These are phyloP conservation scores for Pisolithus orientalis DNA, from an alignment of 768 basidiomycete species.

Conservation along the genomic window DNA sequence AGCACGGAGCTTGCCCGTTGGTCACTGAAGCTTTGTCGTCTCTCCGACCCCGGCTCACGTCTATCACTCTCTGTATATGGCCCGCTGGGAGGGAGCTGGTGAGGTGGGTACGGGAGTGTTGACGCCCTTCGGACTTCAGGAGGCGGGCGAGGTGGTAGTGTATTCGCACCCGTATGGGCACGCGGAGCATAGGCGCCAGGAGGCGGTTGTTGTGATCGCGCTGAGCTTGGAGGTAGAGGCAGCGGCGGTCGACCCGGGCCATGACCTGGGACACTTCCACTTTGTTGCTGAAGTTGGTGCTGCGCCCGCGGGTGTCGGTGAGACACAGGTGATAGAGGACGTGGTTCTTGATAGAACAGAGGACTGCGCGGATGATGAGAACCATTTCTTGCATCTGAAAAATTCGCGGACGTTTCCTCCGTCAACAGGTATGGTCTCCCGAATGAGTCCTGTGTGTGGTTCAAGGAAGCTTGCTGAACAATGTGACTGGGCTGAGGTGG, in stretches of 20 bases:
- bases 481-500: no score
- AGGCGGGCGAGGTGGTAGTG: background rate
- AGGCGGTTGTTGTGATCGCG: background rate
- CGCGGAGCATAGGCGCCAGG: background rate
- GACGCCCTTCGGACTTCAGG: background rate
- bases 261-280: background rate
- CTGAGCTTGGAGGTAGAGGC: background rate
- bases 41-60: background rate
- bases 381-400: background rate
- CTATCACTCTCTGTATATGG: background rate
- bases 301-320: background rate
- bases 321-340: background rate
- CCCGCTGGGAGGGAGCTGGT: background rate
- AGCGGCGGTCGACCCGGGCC: background rate
- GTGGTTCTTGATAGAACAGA: background rate
- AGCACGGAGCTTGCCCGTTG: background rate
- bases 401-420: background rate
- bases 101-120: background rate
- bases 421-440: background rate
- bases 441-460: background rate
- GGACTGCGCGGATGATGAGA: background rate
- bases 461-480: no score
- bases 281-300: background rate
- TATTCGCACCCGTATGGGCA: background rate
- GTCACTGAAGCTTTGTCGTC: background rate